Evolutionary conservation across 768 basidiomycete genomes (phyloP), one percentile per base, ranked within the genome.

Genomic region (Leccinum variicolor): DNA sequence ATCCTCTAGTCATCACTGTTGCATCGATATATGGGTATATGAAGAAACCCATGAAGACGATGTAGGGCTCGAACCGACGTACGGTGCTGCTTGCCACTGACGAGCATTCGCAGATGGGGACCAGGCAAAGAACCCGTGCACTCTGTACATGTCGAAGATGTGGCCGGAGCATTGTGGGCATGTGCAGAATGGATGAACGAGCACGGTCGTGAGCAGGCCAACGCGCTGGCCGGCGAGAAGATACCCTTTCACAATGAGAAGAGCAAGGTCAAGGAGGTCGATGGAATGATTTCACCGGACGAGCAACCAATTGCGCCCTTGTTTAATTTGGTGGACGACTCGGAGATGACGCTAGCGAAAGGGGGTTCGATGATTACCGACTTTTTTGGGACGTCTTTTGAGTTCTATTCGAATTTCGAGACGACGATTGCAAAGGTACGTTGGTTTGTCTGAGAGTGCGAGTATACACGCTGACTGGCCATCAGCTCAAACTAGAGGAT

Each of bases 271-370:
- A 77, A 76, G 54, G 84, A 84, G 47, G 82, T 90, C 25, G 79
- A 83, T 36, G 88, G 86, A 43, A 80, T 86, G 73, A 74, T 79
- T 25, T 70, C 82, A 8, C 77, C 81, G 23, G 79, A 82, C 52
- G 73, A 76, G 66, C 85, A 83, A 62, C 76, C 87, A 6, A 68
- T 85, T 43, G 91, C 86, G 1, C 89, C 92, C 3, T 61, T 93
- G n/a, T 94, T 94, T 74, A 92, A 94, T 68, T 68, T 94, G 64
- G 92, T 85, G 62, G 92, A 93, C 65, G 87, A 92, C 61, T 84
- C 88, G 7, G 78, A 90, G 47, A 85, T 80, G 62, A 90, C 89
- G 6, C 75, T 88, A 41, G 71, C 84, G 31, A 86, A 84, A 57
- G 80, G 86, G 6, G 89, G 86, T 8, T 79, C 84, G 53, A 81